Evolutionary conservation across 1,139 yeast species (phyloP).

Genomic region (Hyphopichia khmerensis): DNA sequence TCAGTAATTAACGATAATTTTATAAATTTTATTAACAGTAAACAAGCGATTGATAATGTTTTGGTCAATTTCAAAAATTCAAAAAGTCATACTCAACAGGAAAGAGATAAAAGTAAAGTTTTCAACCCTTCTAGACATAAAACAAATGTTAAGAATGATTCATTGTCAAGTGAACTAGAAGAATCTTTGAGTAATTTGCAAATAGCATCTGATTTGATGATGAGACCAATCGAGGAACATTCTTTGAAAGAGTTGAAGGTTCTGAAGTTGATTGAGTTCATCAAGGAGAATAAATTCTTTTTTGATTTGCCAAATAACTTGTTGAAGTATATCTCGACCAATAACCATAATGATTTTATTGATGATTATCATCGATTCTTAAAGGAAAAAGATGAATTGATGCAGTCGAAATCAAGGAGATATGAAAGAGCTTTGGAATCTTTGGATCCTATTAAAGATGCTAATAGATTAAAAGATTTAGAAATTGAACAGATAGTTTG

Average conservation of each 20-base stretch:
- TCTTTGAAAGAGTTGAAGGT: conserved; percentile 61
- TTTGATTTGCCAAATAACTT: conserved; percentile 73
- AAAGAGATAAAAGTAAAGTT: conserved; percentile 33
- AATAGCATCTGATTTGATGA: conserved; percentile 60
- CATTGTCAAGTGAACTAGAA: conserved; percentile 37
- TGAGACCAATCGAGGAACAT: conserved; percentile 74
- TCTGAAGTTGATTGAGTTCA: conserved; percentile 57
- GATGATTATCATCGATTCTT: conserved; percentile 66
- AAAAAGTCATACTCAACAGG: conserved; percentile 39
- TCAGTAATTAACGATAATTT: conserved; percentile 72
- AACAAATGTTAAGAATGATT: conserved; percentile 16
- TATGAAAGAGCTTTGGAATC: conserved; percentile 12
- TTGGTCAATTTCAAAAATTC: conserved; percentile 32
- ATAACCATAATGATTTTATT: conserved; percentile 70
- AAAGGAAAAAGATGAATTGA: conserved; percentile 21
- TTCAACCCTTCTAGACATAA: conserved; percentile 37
- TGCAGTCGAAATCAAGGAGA: conserved; percentile 16
- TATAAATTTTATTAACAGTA: conserved; percentile 71
- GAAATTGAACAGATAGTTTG: conserved; percentile 34
- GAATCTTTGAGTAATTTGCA: conserved; percentile 48
- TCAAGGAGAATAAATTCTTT: conserved; percentile 60
- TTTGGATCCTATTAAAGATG: conserved; percentile 14
- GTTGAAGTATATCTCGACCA: conserved; percentile 49
- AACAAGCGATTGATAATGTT: conserved; percentile 50
- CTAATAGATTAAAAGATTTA: conserved; percentile 14